These are phyloP conservation scores for Leishmania tarentolae DNA, from an alignment of 208 protist genomes.

Conservation along the genomic window DNA sequence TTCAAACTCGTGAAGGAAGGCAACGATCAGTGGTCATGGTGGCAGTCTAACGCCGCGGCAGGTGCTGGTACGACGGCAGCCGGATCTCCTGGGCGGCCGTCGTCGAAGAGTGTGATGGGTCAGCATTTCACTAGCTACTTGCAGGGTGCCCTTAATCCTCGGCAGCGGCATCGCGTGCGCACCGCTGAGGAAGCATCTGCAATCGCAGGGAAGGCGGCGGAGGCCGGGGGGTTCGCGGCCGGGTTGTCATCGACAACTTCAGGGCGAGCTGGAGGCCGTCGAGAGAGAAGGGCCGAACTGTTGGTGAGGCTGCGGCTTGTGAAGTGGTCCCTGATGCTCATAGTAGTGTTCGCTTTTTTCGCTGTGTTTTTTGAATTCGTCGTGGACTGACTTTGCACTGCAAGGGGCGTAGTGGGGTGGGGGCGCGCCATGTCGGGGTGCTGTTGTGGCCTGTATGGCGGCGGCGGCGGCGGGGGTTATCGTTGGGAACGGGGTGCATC, in stretches of 20 bases:
- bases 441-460: background rate
- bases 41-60: background rate
- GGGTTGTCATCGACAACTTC: background rate
- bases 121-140: background rate
- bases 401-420: background rate
- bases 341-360: conserved; percentile 13
- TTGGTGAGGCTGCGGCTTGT: background rate
- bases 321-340: conserved; percentile 27
- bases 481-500: background rate
- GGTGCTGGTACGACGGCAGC: background rate
- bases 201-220: background rate
- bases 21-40: background rate
- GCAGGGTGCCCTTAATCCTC: background rate
- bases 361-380: conserved; percentile 8
- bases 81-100: background rate
- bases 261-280: background rate
- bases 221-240: background rate
- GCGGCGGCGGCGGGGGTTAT: background rate
- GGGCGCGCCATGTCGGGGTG: background rate
- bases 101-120: background rate
- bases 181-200: background rate
- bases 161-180: conserved; percentile 1
- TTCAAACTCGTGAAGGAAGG: background rate
- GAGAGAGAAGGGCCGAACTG: conserved; percentile 1
- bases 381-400: conserved; percentile 5